Evolutionary conservation across 345 rosid species (phyloP), one percentile per base, ranked within the genome.

Genomic region (Noccaea caerulescens): DNA sequence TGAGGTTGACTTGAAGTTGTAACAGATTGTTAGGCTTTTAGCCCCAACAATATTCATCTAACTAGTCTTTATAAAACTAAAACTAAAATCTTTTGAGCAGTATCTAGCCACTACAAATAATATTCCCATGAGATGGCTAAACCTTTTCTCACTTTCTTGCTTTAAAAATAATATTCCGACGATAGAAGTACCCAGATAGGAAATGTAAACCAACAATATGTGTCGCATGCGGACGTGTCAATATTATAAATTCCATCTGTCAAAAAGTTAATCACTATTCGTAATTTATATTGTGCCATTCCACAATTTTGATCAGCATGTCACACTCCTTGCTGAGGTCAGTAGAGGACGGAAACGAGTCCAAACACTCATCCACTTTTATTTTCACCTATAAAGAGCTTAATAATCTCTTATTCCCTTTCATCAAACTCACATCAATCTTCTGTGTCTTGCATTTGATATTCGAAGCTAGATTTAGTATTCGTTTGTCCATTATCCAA

Each of bases 311-410:
- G 7, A 47, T 10, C 16, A 47, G 8, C 32, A 63, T 0, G 68
- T 16, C 68, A 63, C 44, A 63, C 55, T 46, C 54, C 55, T 63
- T 46, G 33, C 56, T 46, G 16, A 63, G 11, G 56, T 10, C 32
- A 33, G 44, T 16, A 10, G 10, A 33, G 0, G 30, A 63, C 54
- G 2, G 2, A 4, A 46, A 3, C 5, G 42, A 62, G 42, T 14
- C 55, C 8, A 27, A 10, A 45, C 6, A 13, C 39, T 6, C 9
- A 37, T 37, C 39, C 8, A 37, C 2, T 8, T 37, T 37, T 51
- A 8, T 33, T 34, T 13, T 13, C 47, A 38, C 32, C 34, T 70
- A 70, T 59, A 49, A 47, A 58, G 3, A 49, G 8, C 20, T 10
- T 8, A 47, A 3, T 18, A 4, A 7, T 58, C 27, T 69, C 58